phyloP scores from a whole-genome alignment of 495 filamentous ascomycete species.

The Stereocaulon alpinum region DNA sequence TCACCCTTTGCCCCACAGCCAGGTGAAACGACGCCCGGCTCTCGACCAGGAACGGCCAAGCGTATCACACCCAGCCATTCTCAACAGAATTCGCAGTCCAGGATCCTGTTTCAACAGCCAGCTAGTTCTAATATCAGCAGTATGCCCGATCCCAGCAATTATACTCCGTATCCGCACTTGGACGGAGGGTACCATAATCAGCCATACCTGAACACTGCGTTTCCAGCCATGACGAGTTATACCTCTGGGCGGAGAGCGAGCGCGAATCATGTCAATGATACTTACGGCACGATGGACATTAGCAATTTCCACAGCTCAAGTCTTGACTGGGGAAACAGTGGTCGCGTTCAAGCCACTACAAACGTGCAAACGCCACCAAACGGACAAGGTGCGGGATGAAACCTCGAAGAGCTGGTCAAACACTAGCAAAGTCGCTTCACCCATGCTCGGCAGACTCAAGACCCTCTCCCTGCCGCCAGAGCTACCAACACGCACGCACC shows the following conservation, averaged over 20 bases:
- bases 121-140: slow-evolving; percentile 11
- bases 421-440: not conserved
- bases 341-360: not conserved
- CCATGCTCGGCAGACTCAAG: slow-evolving; percentile 4
- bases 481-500: not conserved
- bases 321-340: slow-evolving; percentile 15
- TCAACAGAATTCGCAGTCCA: slow-evolving; percentile 11
- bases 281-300: slow-evolving; percentile 2
- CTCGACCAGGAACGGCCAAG: slow-evolving; percentile 18
- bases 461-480: slow-evolving; percentile 3
- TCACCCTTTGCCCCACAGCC: slow-evolving; percentile 30
- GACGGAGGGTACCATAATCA: slow-evolving; percentile 2
- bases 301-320: slow-evolving; percentile 18
- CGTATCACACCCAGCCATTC: slow-evolving; percentile 10
- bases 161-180: not conserved
- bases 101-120: slow-evolving; percentile 3
- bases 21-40: slow-evolving; percentile 26
- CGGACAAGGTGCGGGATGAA: slow-evolving; percentile 39
- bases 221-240: not conserved
- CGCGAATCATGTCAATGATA: not conserved
- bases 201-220: not conserved
- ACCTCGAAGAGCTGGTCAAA: not conserved
- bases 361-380: slow-evolving; percentile 31
- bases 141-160: slow-evolving; percentile 16
- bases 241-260: slow-evolving; percentile 4